phyloP scores from a whole-genome alignment of 257 asterid species.

The Solanum pinnatisectum region DNA sequence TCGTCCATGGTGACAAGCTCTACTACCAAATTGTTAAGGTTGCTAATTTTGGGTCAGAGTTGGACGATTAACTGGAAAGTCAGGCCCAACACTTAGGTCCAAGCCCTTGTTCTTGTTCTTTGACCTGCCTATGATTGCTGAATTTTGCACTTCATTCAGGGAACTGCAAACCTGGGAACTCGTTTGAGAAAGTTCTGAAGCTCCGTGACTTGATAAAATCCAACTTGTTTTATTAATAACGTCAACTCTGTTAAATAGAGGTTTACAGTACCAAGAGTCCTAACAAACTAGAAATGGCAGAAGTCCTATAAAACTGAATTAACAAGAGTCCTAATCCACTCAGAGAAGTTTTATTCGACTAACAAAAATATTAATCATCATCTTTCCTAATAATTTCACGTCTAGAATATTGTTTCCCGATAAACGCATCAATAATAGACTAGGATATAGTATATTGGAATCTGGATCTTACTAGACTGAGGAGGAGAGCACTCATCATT shows the following conservation, averaged over 20 bases:
- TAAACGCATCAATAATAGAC: not conserved
- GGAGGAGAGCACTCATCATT: slow-evolving; percentile 57
- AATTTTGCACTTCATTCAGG: not conserved
- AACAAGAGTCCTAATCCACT: not conserved
- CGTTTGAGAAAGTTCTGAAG: not conserved
- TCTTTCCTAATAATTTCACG: not conserved
- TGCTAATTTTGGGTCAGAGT: not conserved
- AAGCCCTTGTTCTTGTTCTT: not conserved
- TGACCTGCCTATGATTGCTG: not conserved
- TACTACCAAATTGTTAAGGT: not conserved
- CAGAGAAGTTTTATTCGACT: not conserved
- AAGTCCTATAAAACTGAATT: not conserved
- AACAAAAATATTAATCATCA: not conserved
- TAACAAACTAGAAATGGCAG: not conserved
- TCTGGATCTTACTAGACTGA: slow-evolving; percentile 59
- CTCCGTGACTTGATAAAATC: not conserved
- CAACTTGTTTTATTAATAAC: not conserved
- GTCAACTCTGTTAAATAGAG: not conserved
- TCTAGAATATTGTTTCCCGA: not conserved
- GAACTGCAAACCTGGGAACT: not conserved
- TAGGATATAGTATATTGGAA: not conserved
- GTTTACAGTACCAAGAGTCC: not conserved
- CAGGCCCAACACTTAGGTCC: not conserved
- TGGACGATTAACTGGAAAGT: not conserved
- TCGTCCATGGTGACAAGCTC: not conserved